Conservation (phyloP, 768 basidiomycete species). For the Nidula microcarpa region DNA sequence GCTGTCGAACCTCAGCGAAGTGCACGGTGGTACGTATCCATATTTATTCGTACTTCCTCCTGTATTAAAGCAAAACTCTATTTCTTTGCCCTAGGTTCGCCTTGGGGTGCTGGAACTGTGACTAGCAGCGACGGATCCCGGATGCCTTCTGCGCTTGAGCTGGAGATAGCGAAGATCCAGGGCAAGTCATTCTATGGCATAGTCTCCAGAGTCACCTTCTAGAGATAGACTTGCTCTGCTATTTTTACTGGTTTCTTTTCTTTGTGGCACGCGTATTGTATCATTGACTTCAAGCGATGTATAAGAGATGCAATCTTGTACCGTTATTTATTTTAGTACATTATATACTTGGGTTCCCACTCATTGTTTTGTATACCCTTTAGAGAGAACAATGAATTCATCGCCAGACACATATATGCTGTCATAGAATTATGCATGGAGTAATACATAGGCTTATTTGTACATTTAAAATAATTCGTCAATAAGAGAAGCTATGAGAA, state of each 20-base stretch:
- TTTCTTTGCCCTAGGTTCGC: constrained; percentile 43
- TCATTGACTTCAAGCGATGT: too few relatives aligned
- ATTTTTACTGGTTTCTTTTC: background rate
- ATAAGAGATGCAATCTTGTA: too few relatives aligned
- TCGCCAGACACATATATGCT: too few relatives aligned
- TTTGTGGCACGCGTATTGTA: background rate
- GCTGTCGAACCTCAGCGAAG: constrained; percentile 38
- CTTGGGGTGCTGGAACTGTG: constrained; percentile 75
- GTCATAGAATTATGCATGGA: too few relatives aligned
- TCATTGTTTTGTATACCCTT: too few relatives aligned
- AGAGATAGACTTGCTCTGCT: background rate
- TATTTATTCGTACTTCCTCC: background rate
- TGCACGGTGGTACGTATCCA: constrained; percentile 51
- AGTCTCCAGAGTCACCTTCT: constrained; percentile 33
- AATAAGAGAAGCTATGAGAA: too few relatives aligned
- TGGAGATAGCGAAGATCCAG: constrained; percentile 47
- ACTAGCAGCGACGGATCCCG: constrained; percentile 44
- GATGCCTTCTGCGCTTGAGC: constrained; percentile 45
- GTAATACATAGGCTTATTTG: too few relatives aligned
- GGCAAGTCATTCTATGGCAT: constrained; percentile 49
- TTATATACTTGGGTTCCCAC: too few relatives aligned
- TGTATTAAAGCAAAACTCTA: constrained; percentile 5
- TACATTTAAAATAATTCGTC: too few relatives aligned
- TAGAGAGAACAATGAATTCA: too few relatives aligned
- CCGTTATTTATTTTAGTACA: too few relatives aligned